A percentile compares a stretch with the other conserved stretches of the same genome.
phyloP scores from a whole-genome alignment of 257 asterid genomes.

The Schizonepeta tenuifolia region DNA sequence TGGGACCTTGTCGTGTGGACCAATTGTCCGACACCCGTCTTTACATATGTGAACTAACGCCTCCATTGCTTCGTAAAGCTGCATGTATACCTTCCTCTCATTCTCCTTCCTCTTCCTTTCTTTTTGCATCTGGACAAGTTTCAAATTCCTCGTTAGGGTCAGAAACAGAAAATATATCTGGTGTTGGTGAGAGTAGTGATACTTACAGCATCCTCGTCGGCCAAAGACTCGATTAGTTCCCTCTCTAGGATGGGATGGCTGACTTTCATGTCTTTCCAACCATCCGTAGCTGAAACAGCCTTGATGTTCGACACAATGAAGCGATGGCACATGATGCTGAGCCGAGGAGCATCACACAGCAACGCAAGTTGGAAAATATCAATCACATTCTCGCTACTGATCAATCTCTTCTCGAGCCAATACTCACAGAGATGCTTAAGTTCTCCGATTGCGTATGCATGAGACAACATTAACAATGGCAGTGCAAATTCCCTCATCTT shows the following conservation, averaged over 20 bases:
- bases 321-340: slow-evolving; percentile 73
- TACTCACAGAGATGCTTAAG: slow-evolving; percentile 63
- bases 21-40: slow-evolving; percentile 87
- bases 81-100: slow-evolving; percentile 60
- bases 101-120: slow-evolving; percentile 53
- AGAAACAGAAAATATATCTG: neutral
- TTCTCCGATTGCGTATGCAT: slow-evolving; percentile 62
- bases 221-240: slow-evolving; percentile 52
- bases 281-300: slow-evolving; percentile 67
- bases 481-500: slow-evolving; percentile 62
- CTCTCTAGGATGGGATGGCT: slow-evolving; percentile 84
- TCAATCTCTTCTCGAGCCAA: slow-evolving; percentile 61
- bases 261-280: slow-evolving; percentile 81
- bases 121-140: slow-evolving; percentile 49
- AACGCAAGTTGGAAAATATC: slow-evolving; percentile 85
- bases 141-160: neutral
- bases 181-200: neutral
- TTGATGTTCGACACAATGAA: slow-evolving; percentile 61
- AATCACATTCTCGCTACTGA: slow-evolving; percentile 59
- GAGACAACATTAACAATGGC: slow-evolving; percentile 73
- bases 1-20: slow-evolving; percentile 64
- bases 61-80: slow-evolving; percentile 88
- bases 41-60: slow-evolving; percentile 84
- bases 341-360: slow-evolving; percentile 81
- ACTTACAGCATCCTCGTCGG: slow-evolving; percentile 61